Evolutionary conservation across 495 filamentous ascomycete genomes (phyloP).

Genomic region (Cryomyces antarcticus): DNA sequence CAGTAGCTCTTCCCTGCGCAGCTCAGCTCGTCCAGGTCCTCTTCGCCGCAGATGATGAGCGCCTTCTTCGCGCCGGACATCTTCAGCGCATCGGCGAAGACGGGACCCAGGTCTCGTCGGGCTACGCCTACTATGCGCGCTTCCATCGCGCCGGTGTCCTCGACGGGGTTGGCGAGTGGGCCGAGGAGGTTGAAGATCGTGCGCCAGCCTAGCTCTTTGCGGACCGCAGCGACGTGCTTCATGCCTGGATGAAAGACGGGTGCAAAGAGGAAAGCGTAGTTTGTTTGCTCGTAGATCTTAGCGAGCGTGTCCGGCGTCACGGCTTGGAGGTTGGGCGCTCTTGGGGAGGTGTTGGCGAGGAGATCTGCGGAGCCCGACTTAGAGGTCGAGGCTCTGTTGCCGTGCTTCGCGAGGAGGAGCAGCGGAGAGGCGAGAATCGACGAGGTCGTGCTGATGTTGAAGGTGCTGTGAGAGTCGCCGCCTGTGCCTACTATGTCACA

Average conservation of each 20-base stretch:
- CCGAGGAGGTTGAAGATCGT: slow-evolving; percentile 96
- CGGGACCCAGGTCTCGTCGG: slow-evolving; percentile 59
- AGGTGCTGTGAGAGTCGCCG: slow-evolving; percentile 88
- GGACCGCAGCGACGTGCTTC: slow-evolving; percentile 63
- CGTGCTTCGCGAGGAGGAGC: slow-evolving; percentile 78
- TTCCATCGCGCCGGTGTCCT: slow-evolving; percentile 46
- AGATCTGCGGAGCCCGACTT: slow-evolving; percentile 91
- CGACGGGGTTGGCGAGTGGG: slow-evolving; percentile 73
- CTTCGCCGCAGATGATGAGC: slow-evolving; percentile 79
- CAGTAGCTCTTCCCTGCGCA: slow-evolving; percentile 73
- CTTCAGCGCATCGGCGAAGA: slow-evolving; percentile 68
- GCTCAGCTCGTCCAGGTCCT: slow-evolving; percentile 88
- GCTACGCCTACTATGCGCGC: slow-evolving; percentile 83
- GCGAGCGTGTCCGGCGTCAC: slow-evolving; percentile 49
- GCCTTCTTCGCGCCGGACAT: slow-evolving; percentile 63
- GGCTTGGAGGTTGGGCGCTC: slow-evolving; percentile 47
- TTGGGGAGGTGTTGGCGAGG: slow-evolving; percentile 46
- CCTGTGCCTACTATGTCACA: slow-evolving; percentile 97
- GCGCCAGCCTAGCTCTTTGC: slow-evolving; percentile 66
- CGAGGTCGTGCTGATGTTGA: slow-evolving; percentile 89
- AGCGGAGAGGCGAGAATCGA: slow-evolving; percentile 77
- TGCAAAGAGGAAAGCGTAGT: slow-evolving; percentile 92
- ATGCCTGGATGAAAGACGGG: slow-evolving; percentile 93
- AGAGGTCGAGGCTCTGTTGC: slow-evolving; percentile 87
- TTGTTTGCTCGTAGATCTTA: slow-evolving; percentile 49